phyloP scores from a whole-genome alignment of 2,329 filamentous ascomycete genomes.

The Scorias spongiosa region DNA sequence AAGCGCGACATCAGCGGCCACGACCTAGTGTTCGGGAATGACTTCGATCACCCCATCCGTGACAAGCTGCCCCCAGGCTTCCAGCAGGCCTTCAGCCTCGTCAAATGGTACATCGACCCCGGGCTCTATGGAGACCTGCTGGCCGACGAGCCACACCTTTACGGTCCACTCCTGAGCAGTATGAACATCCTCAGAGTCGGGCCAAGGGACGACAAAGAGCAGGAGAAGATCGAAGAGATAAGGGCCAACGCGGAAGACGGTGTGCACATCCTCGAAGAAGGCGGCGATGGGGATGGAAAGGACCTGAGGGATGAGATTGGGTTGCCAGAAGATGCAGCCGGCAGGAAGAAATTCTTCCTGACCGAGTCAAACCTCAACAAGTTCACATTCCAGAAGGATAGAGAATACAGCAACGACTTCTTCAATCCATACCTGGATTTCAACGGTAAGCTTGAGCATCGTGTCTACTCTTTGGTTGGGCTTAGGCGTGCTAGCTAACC shows the following conservation, averaged over 20 bases:
- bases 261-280: conserved; percentile 39
- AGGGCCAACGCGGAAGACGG: conserved; percentile 47
- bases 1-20: conserved; percentile 49
- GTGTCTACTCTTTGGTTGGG: not conserved
- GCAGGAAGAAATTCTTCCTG: conserved; percentile 47
- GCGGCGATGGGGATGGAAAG: conserved; percentile 31
- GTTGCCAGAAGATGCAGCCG: conserved; percentile 26
- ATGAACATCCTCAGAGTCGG: conserved; percentile 67
- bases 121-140: conserved; percentile 82
- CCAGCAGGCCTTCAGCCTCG: conserved; percentile 66
- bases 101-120: conserved; percentile 83
- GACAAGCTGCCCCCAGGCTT: conserved; percentile 78
- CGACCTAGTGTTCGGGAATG: conserved; percentile 83
- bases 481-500: not conserved
- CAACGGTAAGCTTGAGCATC: conserved; percentile 35
- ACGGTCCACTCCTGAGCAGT: conserved; percentile 63
- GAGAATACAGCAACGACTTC: conserved; percentile 55
- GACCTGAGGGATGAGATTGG: conserved; percentile 23
- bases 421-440: conserved; percentile 91
- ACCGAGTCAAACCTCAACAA: conserved; percentile 37
- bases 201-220: conserved; percentile 22
- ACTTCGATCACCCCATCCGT: conserved; percentile 83
- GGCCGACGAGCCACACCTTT: conserved; percentile 71
- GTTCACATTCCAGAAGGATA: conserved; percentile 47
- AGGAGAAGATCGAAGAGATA: conserved; percentile 16